Base-by-base conservation (phyloP, 2,329 filamentous ascomycete genomes). In the Fusarium nygamai region DNA sequence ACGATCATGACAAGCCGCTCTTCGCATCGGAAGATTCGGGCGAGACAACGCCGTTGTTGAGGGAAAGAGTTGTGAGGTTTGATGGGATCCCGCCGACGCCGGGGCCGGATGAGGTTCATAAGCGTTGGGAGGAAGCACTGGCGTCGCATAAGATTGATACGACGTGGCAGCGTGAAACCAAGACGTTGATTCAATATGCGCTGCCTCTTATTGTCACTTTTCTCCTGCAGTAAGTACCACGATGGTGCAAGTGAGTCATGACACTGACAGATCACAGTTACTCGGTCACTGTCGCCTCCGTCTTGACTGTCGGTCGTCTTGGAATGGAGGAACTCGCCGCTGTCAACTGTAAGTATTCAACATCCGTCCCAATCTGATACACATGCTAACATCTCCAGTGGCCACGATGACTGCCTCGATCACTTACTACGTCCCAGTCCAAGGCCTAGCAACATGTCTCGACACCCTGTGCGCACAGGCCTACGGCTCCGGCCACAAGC, bases 381-480 rank as follows among this genome's bases (percentile, higher is more conserved):
- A 20, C 27, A 5, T 29, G 9, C 51, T 74, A 12, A 73, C 8
- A 17, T 5, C 5, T 1, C 6, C 17, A 80, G 79, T 84, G 71
- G 82, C 83, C 9, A 91, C 90, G 67, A 95, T 95, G 93, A 93
- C 92, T 4, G 92, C 92, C 9, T 93, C 90, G 68, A 95, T 95
- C 73, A 93, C 90, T 9, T 93, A 92, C 63, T 93, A 92, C 79
- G 92, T 92, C 4, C 89, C 93, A 4, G 92, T 93, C 71, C 92
- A 94, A 78, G 93, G 94, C 17, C 86, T 98, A 14, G 92, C 94
- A 1, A 98, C 95, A 2, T 93, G 92, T 67, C 86, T 98, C 24
- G 95, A 98, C 82, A 98, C 95, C 0, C 90, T 98, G 2, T 98
- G 95, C 80, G 90, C 95, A 0, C 95, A 98, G 81, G 95, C 95